Evolutionary conservation across 805 yeast species (phyloP).

Genomic region (Yamadazyma sp.): DNA sequence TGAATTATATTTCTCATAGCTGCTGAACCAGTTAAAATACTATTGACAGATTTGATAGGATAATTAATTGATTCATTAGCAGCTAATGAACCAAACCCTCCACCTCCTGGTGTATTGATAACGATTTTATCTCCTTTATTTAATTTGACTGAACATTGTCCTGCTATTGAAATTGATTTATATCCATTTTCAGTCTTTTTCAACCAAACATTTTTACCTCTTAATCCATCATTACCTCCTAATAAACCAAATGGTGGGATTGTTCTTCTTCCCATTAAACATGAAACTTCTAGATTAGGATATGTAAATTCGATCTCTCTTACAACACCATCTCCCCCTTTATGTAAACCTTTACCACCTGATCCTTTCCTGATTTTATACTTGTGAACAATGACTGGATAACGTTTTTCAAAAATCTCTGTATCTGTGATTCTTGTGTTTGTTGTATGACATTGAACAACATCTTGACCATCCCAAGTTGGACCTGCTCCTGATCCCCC

Average conservation of each 20-base stretch:
- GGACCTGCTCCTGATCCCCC: constrained; percentile 95
- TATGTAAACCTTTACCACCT: constrained; percentile 73
- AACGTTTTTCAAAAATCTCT: constrained; percentile 83
- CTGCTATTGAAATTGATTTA: constrained; percentile 27
- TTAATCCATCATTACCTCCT: constrained; percentile 75
- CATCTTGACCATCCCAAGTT: constrained; percentile 81
- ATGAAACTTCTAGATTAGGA: constrained; percentile 57
- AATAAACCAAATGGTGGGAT: constrained; percentile 80
- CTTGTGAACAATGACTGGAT: constrained; percentile 75
- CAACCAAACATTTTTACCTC: constrained; percentile 53
- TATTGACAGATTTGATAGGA: constrained; percentile 18
- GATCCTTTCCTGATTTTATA: constrained; percentile 68
- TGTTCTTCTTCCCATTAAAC: constrained; percentile 81
- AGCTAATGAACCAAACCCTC: constrained; percentile 34
- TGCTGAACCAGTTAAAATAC: constrained; percentile 34
- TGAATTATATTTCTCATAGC: constrained; percentile 31
- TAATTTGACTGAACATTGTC: constrained; percentile 30
- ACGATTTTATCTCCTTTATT: constrained; percentile 39
- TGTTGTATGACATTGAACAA: constrained; percentile 93
- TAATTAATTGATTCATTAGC: constrained; percentile 15
- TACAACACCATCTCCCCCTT: constrained; percentile 84
- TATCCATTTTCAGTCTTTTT: constrained; percentile 16
- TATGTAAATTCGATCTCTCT: constrained; percentile 75
- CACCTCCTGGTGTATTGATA: constrained; percentile 44
- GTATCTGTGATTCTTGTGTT: constrained; percentile 91